Evolutionary conservation across 1,284 basidiomycete genomes (phyloP).

Genomic region (Cerioporus squamosus): DNA sequence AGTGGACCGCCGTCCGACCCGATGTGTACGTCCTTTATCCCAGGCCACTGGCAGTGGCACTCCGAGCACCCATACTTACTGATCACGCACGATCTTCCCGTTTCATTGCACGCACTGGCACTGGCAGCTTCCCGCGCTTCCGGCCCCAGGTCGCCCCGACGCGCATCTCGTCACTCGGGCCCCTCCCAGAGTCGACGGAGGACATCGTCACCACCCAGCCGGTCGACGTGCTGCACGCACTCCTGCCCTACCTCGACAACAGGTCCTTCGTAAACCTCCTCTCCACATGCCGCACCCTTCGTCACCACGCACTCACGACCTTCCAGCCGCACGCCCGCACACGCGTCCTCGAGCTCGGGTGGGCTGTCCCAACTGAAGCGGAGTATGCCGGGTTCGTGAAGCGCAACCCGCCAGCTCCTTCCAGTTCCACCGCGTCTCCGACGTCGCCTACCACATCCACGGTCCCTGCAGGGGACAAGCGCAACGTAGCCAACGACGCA

Average conservation of each 20-base stretch:
- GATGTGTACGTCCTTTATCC: constrained; percentile 26
- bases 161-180: constrained; percentile 7
- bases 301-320: constrained; percentile 30
- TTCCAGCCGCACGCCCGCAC: constrained; percentile 31
- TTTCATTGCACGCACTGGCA: too few relatives aligned
- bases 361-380: constrained; percentile 27
- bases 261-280: constrained; percentile 26
- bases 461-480: too few relatives aligned
- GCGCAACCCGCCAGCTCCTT: background rate
- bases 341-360: constrained; percentile 29
- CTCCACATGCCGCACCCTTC: constrained; percentile 32
- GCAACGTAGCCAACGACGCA: background rate
- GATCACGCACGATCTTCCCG: too few relatives aligned
- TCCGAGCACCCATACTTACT: background rate
- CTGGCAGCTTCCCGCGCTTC: constrained; percentile 33
- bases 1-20: constrained; percentile 27
- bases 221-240: constrained; percentile 26
- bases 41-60: background rate
- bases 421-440: background rate
- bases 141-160: constrained; percentile 13
- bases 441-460: too few relatives aligned
- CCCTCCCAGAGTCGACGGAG: background rate
- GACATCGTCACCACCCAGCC: constrained; percentile 29
- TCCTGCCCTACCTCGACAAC: constrained; percentile 28
- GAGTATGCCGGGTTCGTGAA: constrained; percentile 19